A percentile compares a stretch with the other conserved stretches of the same genome.
These are phyloP conservation scores for Saksenaea vasiformis DNA, from an alignment of 371 early-diverging fungal genomes.

Conservation along the genomic window DNA sequence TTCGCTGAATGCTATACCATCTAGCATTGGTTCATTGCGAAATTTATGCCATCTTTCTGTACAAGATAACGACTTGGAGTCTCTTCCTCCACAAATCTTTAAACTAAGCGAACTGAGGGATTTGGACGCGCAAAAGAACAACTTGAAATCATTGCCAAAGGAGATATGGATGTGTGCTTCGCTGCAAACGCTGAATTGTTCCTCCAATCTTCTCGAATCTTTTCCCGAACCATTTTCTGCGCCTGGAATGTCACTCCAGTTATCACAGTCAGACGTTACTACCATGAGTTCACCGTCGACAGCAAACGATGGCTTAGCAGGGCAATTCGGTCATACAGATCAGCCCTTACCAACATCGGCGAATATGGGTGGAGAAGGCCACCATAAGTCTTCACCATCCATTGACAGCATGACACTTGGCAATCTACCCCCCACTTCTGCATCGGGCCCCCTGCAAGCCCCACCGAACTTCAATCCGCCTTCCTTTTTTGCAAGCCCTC, in stretches of 20 bases:
- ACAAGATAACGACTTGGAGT: constrained; percentile 73
- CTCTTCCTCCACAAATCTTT: constrained; percentile 42
- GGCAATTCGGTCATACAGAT: constrained; percentile 9
- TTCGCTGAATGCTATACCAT: constrained; percentile 69
- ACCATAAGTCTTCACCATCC: neutral
- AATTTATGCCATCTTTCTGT: constrained; percentile 63
- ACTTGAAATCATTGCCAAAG: constrained; percentile 71
- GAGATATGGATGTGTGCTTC: constrained; percentile 86
- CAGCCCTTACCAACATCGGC: constrained; percentile 15
- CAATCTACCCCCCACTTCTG: neutral
- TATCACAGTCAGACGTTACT: constrained; percentile 6
- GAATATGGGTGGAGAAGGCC: neutral
- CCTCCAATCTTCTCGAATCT: constrained; percentile 71
- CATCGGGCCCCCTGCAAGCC: constrained; percentile 13
- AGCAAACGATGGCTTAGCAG: neutral
- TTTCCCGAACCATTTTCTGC: constrained; percentile 40
- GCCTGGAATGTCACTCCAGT: constrained; percentile 17
- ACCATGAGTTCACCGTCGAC: neutral
- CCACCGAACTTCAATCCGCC: constrained; percentile 49
- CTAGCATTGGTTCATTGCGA: constrained; percentile 56
- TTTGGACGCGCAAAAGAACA: constrained; percentile 58
- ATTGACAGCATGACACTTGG: neutral
- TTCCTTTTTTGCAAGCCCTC: constrained; percentile 49
- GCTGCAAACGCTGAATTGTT: constrained; percentile 71
- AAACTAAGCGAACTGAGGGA: constrained; percentile 34